Base-by-base conservation (phyloP, 1,139 yeast species). In the Trichomonascaceae sp. region DNA sequence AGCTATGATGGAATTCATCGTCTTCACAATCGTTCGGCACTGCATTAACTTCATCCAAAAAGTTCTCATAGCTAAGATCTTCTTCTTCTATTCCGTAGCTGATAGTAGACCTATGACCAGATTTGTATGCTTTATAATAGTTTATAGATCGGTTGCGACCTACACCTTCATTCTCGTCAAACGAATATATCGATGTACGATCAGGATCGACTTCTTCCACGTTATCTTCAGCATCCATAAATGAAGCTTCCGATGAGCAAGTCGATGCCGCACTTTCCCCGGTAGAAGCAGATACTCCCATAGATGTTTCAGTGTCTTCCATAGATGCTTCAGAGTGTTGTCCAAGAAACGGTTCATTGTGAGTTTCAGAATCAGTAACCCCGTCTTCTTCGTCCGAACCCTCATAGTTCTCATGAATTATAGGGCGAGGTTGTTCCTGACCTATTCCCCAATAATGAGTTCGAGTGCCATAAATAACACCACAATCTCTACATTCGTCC, bases 391-490 rank as follows among this genome's bases (percentile, higher is more conserved):
- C 50, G 2, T 44, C 44, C 22, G 32, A 17, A 30, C 38, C 19
- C 36, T 41, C 24, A 38, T 41, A 15, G 12, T 39, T 41, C 38
- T 45, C 50, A 20, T 30, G 50, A 36, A 45, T 48, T 2, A 48
- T 48, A 12, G 36, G 44, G 17, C 41, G 41, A 3, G 50, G 39
- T 6, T 44, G 38, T 15, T 48, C 41, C 10, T 44, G 51, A n/a
- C 48, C 49, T 9, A 22, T 38, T 6, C 69, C 67, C 72, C 72
- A 69, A 47, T 68, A 70, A 41, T 68, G 70, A 17, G 65, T 64
- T 38, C 70, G 55, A 17, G 71, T 69, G 43, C 72, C 72, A 51
- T 62, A 63, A 36, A 69, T 69, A 27, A 63, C 60, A 12, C 71
- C 72, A 6, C 70, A 71, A 20, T 61, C 66, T 50, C 53, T 55